Evolutionary conservation across 2,329 filamentous ascomycete genomes (phyloP).

Genomic region (Elsinoe ampelina): DNA sequence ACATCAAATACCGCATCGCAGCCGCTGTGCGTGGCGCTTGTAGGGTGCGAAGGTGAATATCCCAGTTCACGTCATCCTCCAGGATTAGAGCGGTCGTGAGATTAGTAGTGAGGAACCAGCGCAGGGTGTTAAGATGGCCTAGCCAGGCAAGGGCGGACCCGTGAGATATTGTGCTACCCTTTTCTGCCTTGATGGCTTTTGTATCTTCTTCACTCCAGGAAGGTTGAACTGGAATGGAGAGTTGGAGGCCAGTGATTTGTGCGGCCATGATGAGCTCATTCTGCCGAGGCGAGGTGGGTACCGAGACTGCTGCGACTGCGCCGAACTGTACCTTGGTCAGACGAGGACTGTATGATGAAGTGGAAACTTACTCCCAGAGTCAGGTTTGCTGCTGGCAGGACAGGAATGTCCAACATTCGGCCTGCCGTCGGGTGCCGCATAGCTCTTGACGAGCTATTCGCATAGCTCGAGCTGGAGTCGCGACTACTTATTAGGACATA

Average conservation of each 20-base stretch:
- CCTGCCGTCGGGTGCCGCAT: constrained; percentile 6
- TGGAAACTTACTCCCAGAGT: constrained; percentile 16
- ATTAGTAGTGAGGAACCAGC: constrained; percentile 34
- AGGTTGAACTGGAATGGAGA: constrained; percentile 31
- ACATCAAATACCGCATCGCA: constrained; percentile 29
- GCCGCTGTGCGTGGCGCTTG: constrained; percentile 34
- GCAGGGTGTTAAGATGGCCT: constrained; percentile 32
- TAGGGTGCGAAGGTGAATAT: constrained; percentile 35
- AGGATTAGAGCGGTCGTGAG: constrained; percentile 35
- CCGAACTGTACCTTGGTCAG: constrained; percentile 25
- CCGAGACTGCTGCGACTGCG: constrained; percentile 31
- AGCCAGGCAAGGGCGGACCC: constrained; percentile 34
- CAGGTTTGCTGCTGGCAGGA: constrained; percentile 15
- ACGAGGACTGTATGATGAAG: no score
- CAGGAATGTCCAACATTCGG: constrained; percentile 9
- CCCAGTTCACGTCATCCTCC: constrained; percentile 40
- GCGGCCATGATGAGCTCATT: constrained; percentile 29
- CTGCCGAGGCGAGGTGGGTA: constrained; percentile 27
- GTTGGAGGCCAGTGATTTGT: constrained; percentile 30
- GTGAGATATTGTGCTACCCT: constrained; percentile 26
- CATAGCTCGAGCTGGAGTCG: neutral
- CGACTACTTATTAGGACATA: constrained; percentile 9
- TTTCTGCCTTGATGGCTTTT: constrained; percentile 20
- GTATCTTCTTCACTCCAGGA: constrained; percentile 30
- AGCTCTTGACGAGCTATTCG: neutral